These are phyloP conservation scores for Kalmusia sp. DNA, from an alignment of 2,329 filamentous ascomycete genomes.

Conservation along the genomic window DNA sequence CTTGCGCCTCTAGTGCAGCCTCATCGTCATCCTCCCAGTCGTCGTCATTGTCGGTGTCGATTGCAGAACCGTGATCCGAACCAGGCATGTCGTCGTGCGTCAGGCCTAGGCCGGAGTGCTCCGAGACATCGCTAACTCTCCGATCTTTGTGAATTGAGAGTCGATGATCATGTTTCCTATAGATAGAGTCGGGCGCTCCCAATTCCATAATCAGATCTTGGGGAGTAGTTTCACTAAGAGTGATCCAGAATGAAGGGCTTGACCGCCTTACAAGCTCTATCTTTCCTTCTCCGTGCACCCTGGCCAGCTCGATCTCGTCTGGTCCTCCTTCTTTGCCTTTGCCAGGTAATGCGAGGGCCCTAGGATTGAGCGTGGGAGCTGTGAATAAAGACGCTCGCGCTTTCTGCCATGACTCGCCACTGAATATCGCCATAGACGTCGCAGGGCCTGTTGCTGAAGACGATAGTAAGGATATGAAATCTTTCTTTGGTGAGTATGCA, in stretches of 20 bases:
- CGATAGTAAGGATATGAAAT: slow-evolving; percentile 86
- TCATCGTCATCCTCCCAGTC: slow-evolving; percentile 55
- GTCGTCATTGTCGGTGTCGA: slow-evolving; percentile 50
- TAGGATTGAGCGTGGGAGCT: slow-evolving; percentile 74
- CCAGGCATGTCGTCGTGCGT: slow-evolving; percentile 38
- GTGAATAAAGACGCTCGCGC: slow-evolving; percentile 80
- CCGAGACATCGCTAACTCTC: slow-evolving; percentile 43
- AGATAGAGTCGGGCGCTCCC: slow-evolving; percentile 92
- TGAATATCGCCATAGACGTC: slow-evolving; percentile 88
- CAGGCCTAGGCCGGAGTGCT: slow-evolving; percentile 36
- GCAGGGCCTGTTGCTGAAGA: slow-evolving; percentile 79
- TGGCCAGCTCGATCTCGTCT: slow-evolving; percentile 84
- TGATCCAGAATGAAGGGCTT: slow-evolving; percentile 71
- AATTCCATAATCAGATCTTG: slow-evolving; percentile 91
- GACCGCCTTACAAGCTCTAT: slow-evolving; percentile 80
- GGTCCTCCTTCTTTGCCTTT: slow-evolving; percentile 81
- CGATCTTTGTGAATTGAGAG: slow-evolving; percentile 77
- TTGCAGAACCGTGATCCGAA: slow-evolving; percentile 41
- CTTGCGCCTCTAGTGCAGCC: slow-evolving; percentile 64
- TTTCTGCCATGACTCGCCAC: slow-evolving; percentile 88
- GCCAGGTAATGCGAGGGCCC: slow-evolving; percentile 71
- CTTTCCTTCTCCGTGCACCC: slow-evolving; percentile 77
- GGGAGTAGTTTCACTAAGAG: slow-evolving; percentile 83
- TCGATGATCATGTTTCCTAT: slow-evolving; percentile 86
- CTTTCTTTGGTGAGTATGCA: slow-evolving; percentile 76